Evolutionary conservation across 2,329 filamentous ascomycete species (phyloP), one percentile per base, ranked within the genome.

Genomic region (Zymoseptoria ardabiliae): DNA sequence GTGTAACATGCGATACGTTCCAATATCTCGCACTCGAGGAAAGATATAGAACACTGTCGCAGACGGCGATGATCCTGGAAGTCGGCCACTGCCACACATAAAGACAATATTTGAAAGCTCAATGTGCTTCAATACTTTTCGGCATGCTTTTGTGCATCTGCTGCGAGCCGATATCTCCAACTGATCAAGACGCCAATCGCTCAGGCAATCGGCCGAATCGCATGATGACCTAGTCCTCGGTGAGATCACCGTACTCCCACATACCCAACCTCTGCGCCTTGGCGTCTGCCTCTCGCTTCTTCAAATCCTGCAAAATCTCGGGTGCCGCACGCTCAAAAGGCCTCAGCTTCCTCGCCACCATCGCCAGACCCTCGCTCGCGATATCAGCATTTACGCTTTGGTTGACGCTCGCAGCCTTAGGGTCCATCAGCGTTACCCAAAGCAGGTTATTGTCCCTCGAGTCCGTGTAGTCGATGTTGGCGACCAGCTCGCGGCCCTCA

Each of bases 221-320:
- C 17, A n/a, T 17, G 17, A 13, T 45, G 13, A 7, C 3, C 56
- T 70, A 74, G 59, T 96, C 91, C 78, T 96, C 92, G 13, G 91
- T 96, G 71, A 96, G 82, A 74, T 97, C 94, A 67, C 94, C 94
- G 76, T 97, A 99, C 82, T 99, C 94, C 92, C 93, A 99, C 83
- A 96, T 94, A 50, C 94, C 94, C 66, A 85, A 81, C 63, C 91
- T 85, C 59, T 86, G 85, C 58, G 83, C 79, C 83, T 95, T 96
- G 4, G 93, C 93, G 74, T 87, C 81, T 41, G 82, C 80, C 79
- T 96, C 88, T 55, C 88, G 83, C 74, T 88, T 82, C 70, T 84
- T 86, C 62, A 97, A 78, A 67, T 84, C 83, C 74, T 85, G 83
- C 63, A 96, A 76, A 50, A 91, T 85, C 35, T 89, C 82, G 59